A percentile compares a stretch with the other conserved stretches of the same genome.
Conservation (phyloP, 1,284 basidiomycete species). For the Cutaneotrichosporon dermatis region DNA sequence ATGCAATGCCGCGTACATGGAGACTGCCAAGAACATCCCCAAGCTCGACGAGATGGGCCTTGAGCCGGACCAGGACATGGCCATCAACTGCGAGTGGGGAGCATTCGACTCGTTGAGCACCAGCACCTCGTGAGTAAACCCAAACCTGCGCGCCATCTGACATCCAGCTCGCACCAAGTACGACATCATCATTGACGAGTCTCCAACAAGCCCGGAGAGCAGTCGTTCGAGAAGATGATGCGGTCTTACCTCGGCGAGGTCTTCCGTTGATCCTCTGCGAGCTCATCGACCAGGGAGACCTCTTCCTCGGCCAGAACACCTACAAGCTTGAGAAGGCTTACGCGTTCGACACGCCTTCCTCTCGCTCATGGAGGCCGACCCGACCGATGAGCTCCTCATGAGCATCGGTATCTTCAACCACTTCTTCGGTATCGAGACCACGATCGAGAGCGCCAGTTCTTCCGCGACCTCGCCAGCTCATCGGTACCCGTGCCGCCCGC, state of each 20-base stretch:
- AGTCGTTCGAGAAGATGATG: slow-evolving; percentile 90
- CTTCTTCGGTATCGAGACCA: slow-evolving; percentile 91
- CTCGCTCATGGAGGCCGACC: slow-evolving; percentile 94
- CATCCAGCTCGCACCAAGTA: slow-evolving; percentile 75
- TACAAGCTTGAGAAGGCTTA: slow-evolving; percentile 94
- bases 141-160: slow-evolving; percentile 2
- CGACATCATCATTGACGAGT: slow-evolving; percentile 85
- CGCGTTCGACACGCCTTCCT: slow-evolving; percentile 95
- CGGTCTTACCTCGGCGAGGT: slow-evolving; percentile 99
- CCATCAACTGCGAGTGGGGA: slow-evolving; percentile 81
- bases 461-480: slow-evolving; percentile 82
- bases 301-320: slow-evolving; percentile 96
- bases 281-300: slow-evolving; percentile 90
- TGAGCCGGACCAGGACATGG: slow-evolving; percentile 69
- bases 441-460: slow-evolving; percentile 88
- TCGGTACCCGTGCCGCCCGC: slow-evolving; percentile 82
- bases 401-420: slow-evolving; percentile 94
- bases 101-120: slow-evolving; percentile 97
- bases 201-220: slow-evolving; percentile 96
- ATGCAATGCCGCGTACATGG: slow-evolving; percentile 97
- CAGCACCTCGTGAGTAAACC: slow-evolving; percentile 66
- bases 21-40: slow-evolving; percentile 68
- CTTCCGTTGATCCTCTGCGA: slow-evolving; percentile 88
- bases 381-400: slow-evolving; percentile 95
- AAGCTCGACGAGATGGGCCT: slow-evolving; percentile 74